phyloP scores from a whole-genome alignment of 352 stramenopile species.

The Halophytophthora batemanensis region DNA sequence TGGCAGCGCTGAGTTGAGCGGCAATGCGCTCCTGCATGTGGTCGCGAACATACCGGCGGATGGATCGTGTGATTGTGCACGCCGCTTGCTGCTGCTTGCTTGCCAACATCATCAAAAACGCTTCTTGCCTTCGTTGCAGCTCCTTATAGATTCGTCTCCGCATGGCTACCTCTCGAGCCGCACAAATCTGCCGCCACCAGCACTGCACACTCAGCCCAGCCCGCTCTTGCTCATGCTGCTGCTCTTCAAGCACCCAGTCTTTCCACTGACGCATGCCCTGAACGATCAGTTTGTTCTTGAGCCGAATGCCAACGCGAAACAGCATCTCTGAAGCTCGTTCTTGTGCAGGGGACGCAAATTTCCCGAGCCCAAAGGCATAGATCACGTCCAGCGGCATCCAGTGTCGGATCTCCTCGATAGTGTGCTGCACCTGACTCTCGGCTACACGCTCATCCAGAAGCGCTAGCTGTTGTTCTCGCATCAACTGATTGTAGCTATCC shows the following conservation, averaged over 20 bases:
- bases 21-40: slow-evolving; percentile 3
- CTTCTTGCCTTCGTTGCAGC: slow-evolving; percentile 40
- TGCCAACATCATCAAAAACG: slow-evolving; percentile 37
- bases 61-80: slow-evolving; percentile 37
- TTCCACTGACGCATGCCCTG: slow-evolving; percentile 50
- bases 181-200: slow-evolving; percentile 54
- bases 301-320: slow-evolving; percentile 33
- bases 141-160: slow-evolving; percentile 32
- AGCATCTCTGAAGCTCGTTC: slow-evolving; percentile 50
- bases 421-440: slow-evolving; percentile 36
- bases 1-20: slow-evolving; percentile 20
- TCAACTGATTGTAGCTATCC: slow-evolving; percentile 15
- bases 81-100: slow-evolving; percentile 45
- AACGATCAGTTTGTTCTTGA: slow-evolving; percentile 40
- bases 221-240: slow-evolving; percentile 10
- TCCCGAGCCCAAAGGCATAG: slow-evolving; percentile 51
- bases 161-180: slow-evolving; percentile 18
- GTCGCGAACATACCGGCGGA: slow-evolving; percentile 22
- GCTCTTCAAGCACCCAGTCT: slow-evolving; percentile 13
- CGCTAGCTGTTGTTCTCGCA: slow-evolving; percentile 4
- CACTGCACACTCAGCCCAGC: slow-evolving; percentile 38
- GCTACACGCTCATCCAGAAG: slow-evolving; percentile 20
- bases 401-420: slow-evolving; percentile 47
- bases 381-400: slow-evolving; percentile 66
- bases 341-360: slow-evolving; percentile 62